Conservation (phyloP, 495 filamentous ascomycete genomes). For the Xylaria grammica region DNA sequence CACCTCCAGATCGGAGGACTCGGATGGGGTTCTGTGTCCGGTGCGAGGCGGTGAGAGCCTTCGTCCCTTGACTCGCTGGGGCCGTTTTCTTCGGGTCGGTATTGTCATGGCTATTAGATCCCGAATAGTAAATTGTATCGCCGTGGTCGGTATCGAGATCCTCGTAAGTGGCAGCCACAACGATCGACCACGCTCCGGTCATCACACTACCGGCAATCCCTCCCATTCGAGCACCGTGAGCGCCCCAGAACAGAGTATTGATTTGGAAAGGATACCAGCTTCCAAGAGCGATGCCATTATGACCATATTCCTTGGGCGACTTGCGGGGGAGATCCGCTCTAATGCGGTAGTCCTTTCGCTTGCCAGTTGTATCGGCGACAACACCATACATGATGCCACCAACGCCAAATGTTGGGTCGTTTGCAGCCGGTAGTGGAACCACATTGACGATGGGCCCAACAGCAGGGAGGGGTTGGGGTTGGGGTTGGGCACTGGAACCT, state of each 20-base stretch:
- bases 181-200: conserved; percentile 53
- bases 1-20: conserved; percentile 49
- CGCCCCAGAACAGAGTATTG: conserved; percentile 55
- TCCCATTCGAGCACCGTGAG: conserved; percentile 48
- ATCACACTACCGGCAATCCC: conserved; percentile 51
- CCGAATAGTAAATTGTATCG: conserved; percentile 52
- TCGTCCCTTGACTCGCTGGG: conserved; percentile 37
- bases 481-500: not conserved
- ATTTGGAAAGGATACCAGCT: conserved; percentile 58
- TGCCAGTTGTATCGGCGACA: conserved; percentile 18
- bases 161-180: conserved; percentile 46
- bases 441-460: not conserved
- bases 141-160: conserved; percentile 52
- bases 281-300: conserved; percentile 51
- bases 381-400: conserved; percentile 51
- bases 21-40: conserved; percentile 42
- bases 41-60: conserved; percentile 41
- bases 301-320: conserved; percentile 46
- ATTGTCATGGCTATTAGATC: conserved; percentile 42
- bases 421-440: conserved; percentile 25
- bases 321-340: conserved; percentile 29
- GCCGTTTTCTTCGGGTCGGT: conserved; percentile 24
- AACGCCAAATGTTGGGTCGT: conserved; percentile 39
- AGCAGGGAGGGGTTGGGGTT: not conserved
- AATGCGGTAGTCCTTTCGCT: conserved; percentile 30